Conservation (phyloP, 2,329 filamentous ascomycete species). For the Trematosphaeria pertusa region DNA sequence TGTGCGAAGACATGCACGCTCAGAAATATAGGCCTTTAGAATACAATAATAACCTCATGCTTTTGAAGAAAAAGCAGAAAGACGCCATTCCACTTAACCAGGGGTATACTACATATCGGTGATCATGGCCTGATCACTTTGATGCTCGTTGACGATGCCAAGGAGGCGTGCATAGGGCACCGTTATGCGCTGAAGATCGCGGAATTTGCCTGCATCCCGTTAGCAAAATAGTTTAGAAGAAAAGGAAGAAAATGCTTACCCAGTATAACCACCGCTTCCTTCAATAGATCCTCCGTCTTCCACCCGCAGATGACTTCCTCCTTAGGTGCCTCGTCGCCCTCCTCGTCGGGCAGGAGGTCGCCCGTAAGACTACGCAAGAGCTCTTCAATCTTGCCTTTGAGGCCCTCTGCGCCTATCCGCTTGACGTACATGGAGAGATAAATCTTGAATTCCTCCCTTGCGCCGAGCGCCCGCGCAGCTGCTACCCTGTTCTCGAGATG, state of each 20-base stretch:
- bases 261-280: conserved; percentile 89
- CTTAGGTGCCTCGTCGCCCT: conserved; percentile 60
- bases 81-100: conserved; percentile 1
- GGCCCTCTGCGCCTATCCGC: conserved; percentile 86
- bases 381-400: conserved; percentile 90
- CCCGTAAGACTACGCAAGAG: conserved; percentile 82
- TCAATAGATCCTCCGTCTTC: conserved; percentile 85
- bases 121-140: conserved; percentile 43
- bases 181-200: conserved; percentile 92
- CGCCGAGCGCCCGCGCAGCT: conserved; percentile 81
- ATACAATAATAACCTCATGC: no score
- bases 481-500: conserved; percentile 95
- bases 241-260: conserved; percentile 63
- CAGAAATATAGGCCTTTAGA: no score
- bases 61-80: no score
- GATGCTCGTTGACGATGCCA: conserved; percentile 37
- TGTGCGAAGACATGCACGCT: no score
- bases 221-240: no score
- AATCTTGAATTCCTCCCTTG: conserved; percentile 89
- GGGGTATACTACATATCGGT: conserved; percentile 39
- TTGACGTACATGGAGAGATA: conserved; percentile 99
- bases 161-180: conserved; percentile 83
- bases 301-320: conserved; percentile 84
- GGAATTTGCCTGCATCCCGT: conserved; percentile 83
- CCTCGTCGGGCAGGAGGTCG: conserved; percentile 66